phyloP scores from a whole-genome alignment of 768 basidiomycete species.

The Kwoniella heveanensis region DNA sequence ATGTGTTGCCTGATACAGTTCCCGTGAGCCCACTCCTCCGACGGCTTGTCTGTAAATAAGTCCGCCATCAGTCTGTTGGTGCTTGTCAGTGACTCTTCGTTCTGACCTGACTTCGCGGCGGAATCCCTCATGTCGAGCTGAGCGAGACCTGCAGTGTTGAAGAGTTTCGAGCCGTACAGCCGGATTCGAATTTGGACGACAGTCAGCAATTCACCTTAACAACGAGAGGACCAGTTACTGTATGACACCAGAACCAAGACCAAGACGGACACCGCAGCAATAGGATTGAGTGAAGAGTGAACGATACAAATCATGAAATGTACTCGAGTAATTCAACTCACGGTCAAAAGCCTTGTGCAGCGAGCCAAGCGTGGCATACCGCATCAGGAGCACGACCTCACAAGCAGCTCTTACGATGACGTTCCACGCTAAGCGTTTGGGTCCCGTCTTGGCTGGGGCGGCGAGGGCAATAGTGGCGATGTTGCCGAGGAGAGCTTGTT shows the following conservation, averaged over 20 bases:
- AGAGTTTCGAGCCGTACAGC: too few relatives aligned
- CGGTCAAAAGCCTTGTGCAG: slow-evolving; percentile 12
- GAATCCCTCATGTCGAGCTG: too few relatives aligned
- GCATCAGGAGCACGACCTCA: slow-evolving; percentile 3
- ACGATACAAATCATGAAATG: neutral
- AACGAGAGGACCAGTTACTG: too few relatives aligned
- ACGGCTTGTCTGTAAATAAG: neutral
- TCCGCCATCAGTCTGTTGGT: slow-evolving; percentile 6
- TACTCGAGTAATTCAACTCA: slow-evolving; percentile 5
- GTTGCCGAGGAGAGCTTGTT: slow-evolving; percentile 14
- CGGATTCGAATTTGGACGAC: too few relatives aligned
- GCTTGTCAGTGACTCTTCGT: neutral
- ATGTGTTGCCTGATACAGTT: slow-evolving; percentile 7
- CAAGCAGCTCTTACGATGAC: slow-evolving; percentile 10
- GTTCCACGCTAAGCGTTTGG: slow-evolving; percentile 3
- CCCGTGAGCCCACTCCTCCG: slow-evolving; percentile 10
- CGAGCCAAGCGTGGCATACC: slow-evolving; percentile 2
- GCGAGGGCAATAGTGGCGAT: slow-evolving; percentile 9
- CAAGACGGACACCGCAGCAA: too few relatives aligned
- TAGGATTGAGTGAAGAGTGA: too few relatives aligned
- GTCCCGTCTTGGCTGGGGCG: slow-evolving; percentile 3
- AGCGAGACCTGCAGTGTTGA: too few relatives aligned
- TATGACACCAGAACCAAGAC: too few relatives aligned
- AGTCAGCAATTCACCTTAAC: too few relatives aligned
- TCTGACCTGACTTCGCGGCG: too few relatives aligned